Evolutionary conservation across 768 basidiomycete species (phyloP).

Genomic region (Amanita brunnescens): DNA sequence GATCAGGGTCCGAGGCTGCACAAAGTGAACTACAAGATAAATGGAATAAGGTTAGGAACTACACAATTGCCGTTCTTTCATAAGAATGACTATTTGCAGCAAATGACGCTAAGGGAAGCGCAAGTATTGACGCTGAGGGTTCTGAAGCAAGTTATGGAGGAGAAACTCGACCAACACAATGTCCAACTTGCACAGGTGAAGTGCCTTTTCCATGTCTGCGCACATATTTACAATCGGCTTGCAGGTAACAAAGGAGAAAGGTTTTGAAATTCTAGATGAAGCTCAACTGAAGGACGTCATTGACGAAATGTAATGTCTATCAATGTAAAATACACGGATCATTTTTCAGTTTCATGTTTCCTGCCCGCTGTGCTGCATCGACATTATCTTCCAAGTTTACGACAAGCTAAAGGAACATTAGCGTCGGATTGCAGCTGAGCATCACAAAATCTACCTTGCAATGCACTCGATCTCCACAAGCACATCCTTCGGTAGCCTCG

Average conservation of each 20-base stretch:
- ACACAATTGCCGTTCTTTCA: neutral
- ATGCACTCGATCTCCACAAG: slow-evolving; percentile 90
- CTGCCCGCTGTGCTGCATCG: neutral
- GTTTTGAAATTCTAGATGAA: slow-evolving; percentile 89
- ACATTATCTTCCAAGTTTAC: slow-evolving; percentile 19
- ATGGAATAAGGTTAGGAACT: slow-evolving; percentile 73
- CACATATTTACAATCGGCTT: neutral
- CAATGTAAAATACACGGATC: slow-evolving; percentile 6
- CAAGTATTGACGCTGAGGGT: slow-evolving; percentile 81
- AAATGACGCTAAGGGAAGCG: slow-evolving; percentile 86
- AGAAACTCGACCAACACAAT: slow-evolving; percentile 97
- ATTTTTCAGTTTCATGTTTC: neutral
- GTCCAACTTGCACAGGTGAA: slow-evolving; percentile 89
- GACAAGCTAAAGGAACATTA: neutral
- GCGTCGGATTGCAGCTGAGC: too few species aligned
- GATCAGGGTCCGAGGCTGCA: slow-evolving; percentile 95
- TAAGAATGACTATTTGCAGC: slow-evolving; percentile 34
- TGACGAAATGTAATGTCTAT: slow-evolving; percentile 58
- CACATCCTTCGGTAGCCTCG: slow-evolving; percentile 83
- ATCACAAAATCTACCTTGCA: slow-evolving; percentile 45
- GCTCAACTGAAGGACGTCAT: slow-evolving; percentile 74
- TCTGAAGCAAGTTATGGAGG: slow-evolving; percentile 99
- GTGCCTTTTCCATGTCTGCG: slow-evolving; percentile 21
- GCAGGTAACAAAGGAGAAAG: slow-evolving; percentile 61
- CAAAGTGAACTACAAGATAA: slow-evolving; percentile 96